Conservation (phyloP, 108 stramenopile genomes). For the Schizochytrium sp. region DNA sequence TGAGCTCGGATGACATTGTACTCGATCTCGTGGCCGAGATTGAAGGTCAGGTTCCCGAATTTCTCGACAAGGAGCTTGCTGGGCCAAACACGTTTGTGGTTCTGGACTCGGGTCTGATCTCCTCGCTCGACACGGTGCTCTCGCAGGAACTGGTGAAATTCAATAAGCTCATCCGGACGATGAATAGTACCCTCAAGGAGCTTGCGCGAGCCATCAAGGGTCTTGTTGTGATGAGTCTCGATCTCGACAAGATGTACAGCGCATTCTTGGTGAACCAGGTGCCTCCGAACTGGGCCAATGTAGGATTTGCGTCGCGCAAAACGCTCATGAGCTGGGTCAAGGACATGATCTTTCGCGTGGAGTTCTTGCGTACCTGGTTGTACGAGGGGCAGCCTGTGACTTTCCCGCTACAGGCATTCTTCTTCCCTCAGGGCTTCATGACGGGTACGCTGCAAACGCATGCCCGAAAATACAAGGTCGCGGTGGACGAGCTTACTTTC, state of each 20-base stretch:
- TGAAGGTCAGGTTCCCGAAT: constrained; percentile 33
- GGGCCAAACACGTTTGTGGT: constrained; percentile 54
- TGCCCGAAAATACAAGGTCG: constrained; percentile 53
- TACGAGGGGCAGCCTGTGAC: constrained; percentile 41
- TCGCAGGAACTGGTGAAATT: constrained; percentile 61
- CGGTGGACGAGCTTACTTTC: constrained; percentile 55
- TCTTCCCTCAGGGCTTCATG: constrained; percentile 67
- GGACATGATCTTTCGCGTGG: constrained; percentile 42
- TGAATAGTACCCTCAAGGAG: constrained; percentile 32
- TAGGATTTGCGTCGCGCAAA: constrained; percentile 53
- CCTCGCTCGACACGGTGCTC: constrained; percentile 55
- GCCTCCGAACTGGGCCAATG: constrained; percentile 42
- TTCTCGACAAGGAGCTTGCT: constrained; percentile 40
- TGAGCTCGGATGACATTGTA: constrained; percentile 46
- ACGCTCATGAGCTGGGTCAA: constrained; percentile 53
- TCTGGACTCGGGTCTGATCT: constrained; percentile 42
- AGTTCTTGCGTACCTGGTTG: constrained; percentile 50
- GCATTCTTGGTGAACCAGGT: constrained; percentile 53
- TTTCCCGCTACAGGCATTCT: constrained; percentile 57
- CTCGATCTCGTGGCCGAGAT: constrained; percentile 34
- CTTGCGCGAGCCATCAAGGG: constrained; percentile 53
- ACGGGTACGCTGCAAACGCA: constrained; percentile 60
- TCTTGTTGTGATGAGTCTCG: constrained; percentile 49
- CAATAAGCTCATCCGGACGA: constrained; percentile 41
- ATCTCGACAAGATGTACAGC: constrained; percentile 58